Conservation (phyloP, 2,329 filamentous ascomycete genomes). For the Colletotrichum spaethianum region DNA sequence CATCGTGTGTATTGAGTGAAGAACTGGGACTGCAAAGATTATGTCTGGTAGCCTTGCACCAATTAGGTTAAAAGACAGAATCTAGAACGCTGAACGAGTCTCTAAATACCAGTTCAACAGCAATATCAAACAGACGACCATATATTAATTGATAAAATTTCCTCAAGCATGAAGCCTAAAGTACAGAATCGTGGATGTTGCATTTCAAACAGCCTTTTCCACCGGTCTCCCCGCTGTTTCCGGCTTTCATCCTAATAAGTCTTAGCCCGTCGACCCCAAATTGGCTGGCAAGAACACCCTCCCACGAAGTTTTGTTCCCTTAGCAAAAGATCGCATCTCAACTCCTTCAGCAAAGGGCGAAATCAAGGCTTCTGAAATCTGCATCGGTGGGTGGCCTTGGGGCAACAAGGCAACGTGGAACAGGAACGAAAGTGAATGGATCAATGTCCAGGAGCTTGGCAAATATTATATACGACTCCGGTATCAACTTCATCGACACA, state of each 20-base stretch:
- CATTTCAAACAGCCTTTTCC: constrained; percentile 10
- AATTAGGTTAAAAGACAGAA: background rate
- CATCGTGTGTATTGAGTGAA: background rate
- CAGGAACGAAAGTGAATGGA: constrained; percentile 12
- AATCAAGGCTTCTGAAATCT: background rate
- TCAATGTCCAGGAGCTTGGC: constrained; percentile 11
- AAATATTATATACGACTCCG: background rate
- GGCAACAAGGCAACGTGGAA: background rate
- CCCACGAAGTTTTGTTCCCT: background rate
- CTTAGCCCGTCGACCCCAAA: background rate
- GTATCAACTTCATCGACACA: constrained; percentile 19
- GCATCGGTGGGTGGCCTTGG: constrained; percentile 11
- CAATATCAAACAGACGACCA: background rate
- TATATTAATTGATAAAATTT: no score
- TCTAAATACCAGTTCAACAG: background rate
- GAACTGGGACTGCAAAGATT: no score
- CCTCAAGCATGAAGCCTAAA: background rate
- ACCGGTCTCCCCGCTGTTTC: background rate
- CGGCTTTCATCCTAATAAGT: background rate
- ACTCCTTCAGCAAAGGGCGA: background rate
- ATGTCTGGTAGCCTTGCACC: background rate
- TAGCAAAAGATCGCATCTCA: background rate
- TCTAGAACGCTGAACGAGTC: background rate
- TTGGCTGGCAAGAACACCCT: constrained; percentile 5
- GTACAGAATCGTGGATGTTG: background rate